These are phyloP conservation scores for Debaryomyces coudertii DNA, from an alignment of 1,139 yeast species.

Conservation along the genomic window DNA sequence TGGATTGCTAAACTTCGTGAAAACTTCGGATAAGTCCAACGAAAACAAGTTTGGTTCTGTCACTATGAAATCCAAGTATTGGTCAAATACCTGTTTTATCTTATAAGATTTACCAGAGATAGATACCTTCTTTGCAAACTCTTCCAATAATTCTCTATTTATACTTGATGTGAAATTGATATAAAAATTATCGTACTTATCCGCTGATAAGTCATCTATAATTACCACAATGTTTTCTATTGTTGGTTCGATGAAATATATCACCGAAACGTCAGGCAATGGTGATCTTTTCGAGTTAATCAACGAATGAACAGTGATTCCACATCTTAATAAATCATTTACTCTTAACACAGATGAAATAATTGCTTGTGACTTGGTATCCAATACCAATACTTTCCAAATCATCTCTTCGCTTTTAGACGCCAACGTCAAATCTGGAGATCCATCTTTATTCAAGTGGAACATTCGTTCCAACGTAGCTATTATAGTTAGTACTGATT, in stretches of 20 bases:
- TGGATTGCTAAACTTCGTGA: constrained; percentile 71
- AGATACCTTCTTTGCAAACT: constrained; percentile 83
- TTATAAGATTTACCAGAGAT: constrained; percentile 65
- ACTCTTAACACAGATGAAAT: constrained; percentile 89
- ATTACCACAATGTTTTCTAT: constrained; percentile 69
- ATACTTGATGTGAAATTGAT: constrained; percentile 85
- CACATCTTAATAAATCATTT: constrained; percentile 84
- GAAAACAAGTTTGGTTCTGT: constrained; percentile 92
- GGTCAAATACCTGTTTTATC: constrained; percentile 89
- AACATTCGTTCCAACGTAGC: constrained; percentile 77
- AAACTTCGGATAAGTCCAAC: constrained; percentile 67
- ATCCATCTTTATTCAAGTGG: constrained; percentile 66
- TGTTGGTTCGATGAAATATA: constrained; percentile 90
- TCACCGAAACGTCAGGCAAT: constrained; percentile 90
- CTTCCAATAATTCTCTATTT: constrained; percentile 78
- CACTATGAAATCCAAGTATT: constrained; percentile 86
- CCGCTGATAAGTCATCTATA: constrained; percentile 69
- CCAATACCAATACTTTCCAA: constrained; percentile 94
- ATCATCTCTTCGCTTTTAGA: constrained; percentile 63
- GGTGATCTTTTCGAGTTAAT: constrained; percentile 72
- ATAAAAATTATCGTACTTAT: constrained; percentile 77
- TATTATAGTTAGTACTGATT: neutral
- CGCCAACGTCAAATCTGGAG: constrained; percentile 56
- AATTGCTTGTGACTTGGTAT: constrained; percentile 76
- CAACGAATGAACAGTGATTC: constrained; percentile 85